Conservation (phyloP, 1,284 basidiomycete species). For the Sanghuangporus weigelae region DNA sequence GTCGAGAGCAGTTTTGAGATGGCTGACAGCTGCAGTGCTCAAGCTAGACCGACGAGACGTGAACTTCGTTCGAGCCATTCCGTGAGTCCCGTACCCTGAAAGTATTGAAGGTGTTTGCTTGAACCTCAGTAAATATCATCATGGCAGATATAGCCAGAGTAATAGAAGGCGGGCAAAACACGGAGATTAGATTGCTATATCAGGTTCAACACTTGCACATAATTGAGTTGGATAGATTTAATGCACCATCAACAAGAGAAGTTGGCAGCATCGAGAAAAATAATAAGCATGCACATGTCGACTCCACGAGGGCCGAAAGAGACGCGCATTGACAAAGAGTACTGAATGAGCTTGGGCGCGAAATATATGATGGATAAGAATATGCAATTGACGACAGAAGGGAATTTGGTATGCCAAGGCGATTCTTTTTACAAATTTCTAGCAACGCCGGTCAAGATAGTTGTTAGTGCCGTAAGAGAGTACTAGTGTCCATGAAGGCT, state of each 20-base stretch:
- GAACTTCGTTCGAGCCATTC: constrained; percentile 7
- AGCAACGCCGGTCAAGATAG: too few species aligned
- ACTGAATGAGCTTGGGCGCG: neutral
- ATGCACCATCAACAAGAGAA: neutral
- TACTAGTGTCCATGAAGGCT: too few species aligned
- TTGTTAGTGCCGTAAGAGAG: too few species aligned
- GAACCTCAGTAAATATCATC: too few species aligned
- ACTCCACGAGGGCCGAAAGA: neutral
- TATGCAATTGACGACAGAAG: neutral
- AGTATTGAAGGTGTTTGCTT: too few species aligned
- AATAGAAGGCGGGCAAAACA: neutral
- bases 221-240: neutral
- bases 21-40: neutral
- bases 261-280: neutral
- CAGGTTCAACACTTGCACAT: neutral
- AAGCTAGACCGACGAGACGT: constrained; percentile 6
- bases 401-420: neutral
- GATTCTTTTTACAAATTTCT: too few species aligned
- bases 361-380: neutral
- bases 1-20: neutral
- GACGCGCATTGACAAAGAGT: neutral
- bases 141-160: neutral
- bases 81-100: neutral
- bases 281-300: neutral
- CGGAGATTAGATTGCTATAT: neutral